These are phyloP conservation scores for Leishmania amazonensis DNA, from an alignment of 208 protist species.

Conservation along the genomic window DNA sequence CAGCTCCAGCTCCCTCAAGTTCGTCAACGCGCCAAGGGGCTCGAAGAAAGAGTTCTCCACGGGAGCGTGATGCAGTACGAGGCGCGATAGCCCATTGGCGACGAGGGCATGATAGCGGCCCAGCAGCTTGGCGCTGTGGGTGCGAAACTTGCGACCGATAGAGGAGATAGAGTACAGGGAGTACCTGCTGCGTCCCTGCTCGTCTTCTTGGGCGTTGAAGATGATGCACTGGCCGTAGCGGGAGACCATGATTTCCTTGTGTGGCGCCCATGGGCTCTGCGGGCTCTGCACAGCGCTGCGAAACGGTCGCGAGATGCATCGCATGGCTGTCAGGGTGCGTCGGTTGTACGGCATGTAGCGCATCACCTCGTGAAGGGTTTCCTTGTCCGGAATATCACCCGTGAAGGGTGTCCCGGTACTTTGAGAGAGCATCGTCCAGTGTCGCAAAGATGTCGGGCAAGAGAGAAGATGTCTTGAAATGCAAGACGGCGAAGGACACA, in stretches of 20 bases:
- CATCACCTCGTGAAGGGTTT: constrained; percentile 72
- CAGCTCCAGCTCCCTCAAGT: constrained; percentile 71
- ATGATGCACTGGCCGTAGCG: constrained; percentile 77
- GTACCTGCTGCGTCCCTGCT: constrained; percentile 64
- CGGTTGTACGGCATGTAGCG: constrained; percentile 85
- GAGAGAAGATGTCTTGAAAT: neutral
- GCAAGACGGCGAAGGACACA: neutral
- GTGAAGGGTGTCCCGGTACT: constrained; percentile 50
- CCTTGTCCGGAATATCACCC: constrained; percentile 59
- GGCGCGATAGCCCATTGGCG: constrained; percentile 66
- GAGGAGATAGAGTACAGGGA: constrained; percentile 70
- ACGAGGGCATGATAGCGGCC: constrained; percentile 67
- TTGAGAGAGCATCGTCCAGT: constrained; percentile 44
- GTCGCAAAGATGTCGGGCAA: neutral
- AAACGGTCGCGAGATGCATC: constrained; percentile 79
- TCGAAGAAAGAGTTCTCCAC: constrained; percentile 78
- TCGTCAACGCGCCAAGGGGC: constrained; percentile 45
- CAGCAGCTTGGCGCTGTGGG: constrained; percentile 63
- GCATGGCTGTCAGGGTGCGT: constrained; percentile 79
- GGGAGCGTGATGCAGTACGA: constrained; percentile 72
- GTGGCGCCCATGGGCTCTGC: constrained; percentile 59
- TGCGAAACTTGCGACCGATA: constrained; percentile 80
- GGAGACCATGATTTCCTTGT: constrained; percentile 83
- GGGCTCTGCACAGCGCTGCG: constrained; percentile 75
- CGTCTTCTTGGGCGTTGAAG: constrained; percentile 80